Percentiles rank a stretch among this genome's conserved stretches.
Conservation (phyloP, 1,139 yeast genomes). For the Candida freyschussii region DNA sequence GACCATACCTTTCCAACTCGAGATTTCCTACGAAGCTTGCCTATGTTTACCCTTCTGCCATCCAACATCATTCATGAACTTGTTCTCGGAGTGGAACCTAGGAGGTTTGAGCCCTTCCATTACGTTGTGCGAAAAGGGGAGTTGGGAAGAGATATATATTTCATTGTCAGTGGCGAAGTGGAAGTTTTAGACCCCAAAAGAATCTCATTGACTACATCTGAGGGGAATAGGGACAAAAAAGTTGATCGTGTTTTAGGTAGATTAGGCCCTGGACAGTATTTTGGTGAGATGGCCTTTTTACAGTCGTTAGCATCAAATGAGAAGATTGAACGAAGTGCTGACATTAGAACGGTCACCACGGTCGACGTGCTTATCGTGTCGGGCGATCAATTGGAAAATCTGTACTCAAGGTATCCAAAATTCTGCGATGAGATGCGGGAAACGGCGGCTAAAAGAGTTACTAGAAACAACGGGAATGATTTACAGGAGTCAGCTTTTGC, state of each 20-base stretch:
- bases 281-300: slow-evolving; percentile 74
- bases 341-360: slow-evolving; percentile 54
- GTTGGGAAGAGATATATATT: slow-evolving; percentile 57
- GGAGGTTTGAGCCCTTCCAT: slow-evolving; percentile 49
- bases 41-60: slow-evolving; percentile 55
- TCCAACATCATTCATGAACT: slow-evolving; percentile 54
- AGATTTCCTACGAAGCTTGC: slow-evolving; percentile 51
- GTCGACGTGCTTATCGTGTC: slow-evolving; percentile 58
- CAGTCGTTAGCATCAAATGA: slow-evolving; percentile 38
- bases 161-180: slow-evolving; percentile 63
- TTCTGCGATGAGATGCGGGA: slow-evolving; percentile 54
- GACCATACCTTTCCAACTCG: slow-evolving; percentile 53
- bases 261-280: slow-evolving; percentile 57
- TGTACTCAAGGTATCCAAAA: slow-evolving; percentile 54
- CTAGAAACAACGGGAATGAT: slow-evolving; percentile 16
- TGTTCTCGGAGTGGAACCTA: slow-evolving; percentile 59
- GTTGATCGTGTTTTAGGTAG: slow-evolving; percentile 48
- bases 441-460: slow-evolving; percentile 51
- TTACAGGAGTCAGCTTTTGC: slow-evolving; percentile 14
- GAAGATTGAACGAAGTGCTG: slow-evolving; percentile 46
- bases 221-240: slow-evolving; percentile 18
- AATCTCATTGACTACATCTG: slow-evolving; percentile 18
- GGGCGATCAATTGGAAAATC: slow-evolving; percentile 44
- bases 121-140: slow-evolving; percentile 58
- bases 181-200: slow-evolving; percentile 51